Conservation (phyloP, 176 grass and related monocot genomes). For the Calamus simplicifolius region DNA sequence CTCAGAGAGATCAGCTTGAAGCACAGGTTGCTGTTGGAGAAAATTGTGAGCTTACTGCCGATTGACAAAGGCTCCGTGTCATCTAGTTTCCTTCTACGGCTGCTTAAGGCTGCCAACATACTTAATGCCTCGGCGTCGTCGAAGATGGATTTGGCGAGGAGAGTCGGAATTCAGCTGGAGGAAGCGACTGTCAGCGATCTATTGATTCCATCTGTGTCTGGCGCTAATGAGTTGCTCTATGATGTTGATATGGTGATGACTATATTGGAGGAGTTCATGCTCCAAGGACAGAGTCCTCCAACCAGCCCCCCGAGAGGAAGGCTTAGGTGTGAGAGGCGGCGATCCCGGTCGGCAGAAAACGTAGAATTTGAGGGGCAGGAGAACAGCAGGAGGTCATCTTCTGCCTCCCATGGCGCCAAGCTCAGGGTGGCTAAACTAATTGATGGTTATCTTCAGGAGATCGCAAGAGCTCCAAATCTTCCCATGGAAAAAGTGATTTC, state of each 20-base stretch:
- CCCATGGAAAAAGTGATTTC: slow-evolving; percentile 67
- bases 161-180: slow-evolving; percentile 70
- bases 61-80: slow-evolving; percentile 60
- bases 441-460: slow-evolving; percentile 64
- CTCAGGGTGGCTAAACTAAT: slow-evolving; percentile 57
- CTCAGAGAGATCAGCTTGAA: slow-evolving; percentile 37
- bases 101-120: slow-evolving; percentile 72
- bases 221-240: slow-evolving; percentile 36
- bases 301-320: slow-evolving; percentile 35
- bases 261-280: slow-evolving; percentile 76
- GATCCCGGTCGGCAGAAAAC: slow-evolving; percentile 73
- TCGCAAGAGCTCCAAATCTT: slow-evolving; percentile 55
- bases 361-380: slow-evolving; percentile 60
- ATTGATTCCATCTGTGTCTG: slow-evolving; percentile 51
- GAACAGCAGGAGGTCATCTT: slow-evolving; percentile 50
- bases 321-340: slow-evolving; percentile 34
- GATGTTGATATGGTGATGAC: slow-evolving; percentile 54
- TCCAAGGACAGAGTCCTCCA: slow-evolving; percentile 46
- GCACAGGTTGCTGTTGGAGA: slow-evolving; percentile 66
- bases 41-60: slow-evolving; percentile 73
- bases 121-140: slow-evolving; percentile 46
- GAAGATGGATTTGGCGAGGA: slow-evolving; percentile 45
- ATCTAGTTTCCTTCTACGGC: slow-evolving; percentile 68
- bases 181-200: slow-evolving; percentile 62
- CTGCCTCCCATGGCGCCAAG: slow-evolving; percentile 55